phyloP scores from a whole-genome alignment of 805 yeast genomes.

The Metschnikowia picachoensis region DNA sequence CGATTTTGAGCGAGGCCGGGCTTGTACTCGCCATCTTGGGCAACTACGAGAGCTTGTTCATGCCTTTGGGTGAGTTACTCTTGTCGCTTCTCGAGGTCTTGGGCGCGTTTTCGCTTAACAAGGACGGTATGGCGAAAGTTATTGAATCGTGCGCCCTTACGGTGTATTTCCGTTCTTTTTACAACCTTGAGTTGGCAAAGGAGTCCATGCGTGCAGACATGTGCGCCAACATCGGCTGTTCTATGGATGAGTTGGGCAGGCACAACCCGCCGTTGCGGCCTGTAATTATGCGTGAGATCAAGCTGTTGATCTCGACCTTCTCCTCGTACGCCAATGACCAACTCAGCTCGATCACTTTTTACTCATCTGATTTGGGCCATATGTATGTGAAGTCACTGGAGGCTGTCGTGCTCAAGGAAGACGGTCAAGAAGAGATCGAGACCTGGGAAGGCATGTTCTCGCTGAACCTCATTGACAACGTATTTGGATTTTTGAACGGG shows the following conservation, averaged over 20 bases:
- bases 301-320: constrained; percentile 41
- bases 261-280: constrained; percentile 77
- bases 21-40: constrained; percentile 63
- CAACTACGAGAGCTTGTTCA: constrained; percentile 51
- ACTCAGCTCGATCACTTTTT: constrained; percentile 43
- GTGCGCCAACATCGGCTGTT: constrained; percentile 55
- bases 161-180: constrained; percentile 49
- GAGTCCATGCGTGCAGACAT: constrained; percentile 48
- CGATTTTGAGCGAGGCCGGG: constrained; percentile 73
- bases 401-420: constrained; percentile 38
- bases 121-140: constrained; percentile 62
- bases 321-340: constrained; percentile 32
- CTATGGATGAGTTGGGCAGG: constrained; percentile 76
- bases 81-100: constrained; percentile 58
- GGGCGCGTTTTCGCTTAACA: constrained; percentile 79
- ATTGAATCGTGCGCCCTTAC: constrained; percentile 35
- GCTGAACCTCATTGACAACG: constrained; percentile 47
- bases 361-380: constrained; percentile 34
- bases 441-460: constrained; percentile 53
- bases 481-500: constrained; percentile 47
- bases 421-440: constrained; percentile 34
- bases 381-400: constrained; percentile 44
- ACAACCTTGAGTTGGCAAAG: constrained; percentile 46
- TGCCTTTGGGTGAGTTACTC: constrained; percentile 56
- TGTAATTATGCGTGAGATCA: constrained; percentile 47